phyloP scores from a whole-genome alignment of 2,329 filamentous ascomycete genomes.

The Phyllosticta capitalensis region DNA sequence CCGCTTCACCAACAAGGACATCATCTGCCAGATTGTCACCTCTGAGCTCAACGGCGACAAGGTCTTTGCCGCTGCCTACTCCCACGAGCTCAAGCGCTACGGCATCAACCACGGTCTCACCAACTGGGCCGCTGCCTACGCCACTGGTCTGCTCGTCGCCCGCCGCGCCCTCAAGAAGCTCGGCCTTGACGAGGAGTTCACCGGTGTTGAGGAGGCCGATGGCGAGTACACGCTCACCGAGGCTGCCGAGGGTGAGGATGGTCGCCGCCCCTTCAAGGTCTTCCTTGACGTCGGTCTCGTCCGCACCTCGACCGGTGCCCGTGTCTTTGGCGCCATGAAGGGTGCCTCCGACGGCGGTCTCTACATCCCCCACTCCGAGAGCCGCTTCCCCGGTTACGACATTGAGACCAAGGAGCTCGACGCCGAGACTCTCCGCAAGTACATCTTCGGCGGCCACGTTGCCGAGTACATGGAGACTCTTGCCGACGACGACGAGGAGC shows the following conservation, averaged over 20 bases:
- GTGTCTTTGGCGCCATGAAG: slow-evolving; percentile 99
- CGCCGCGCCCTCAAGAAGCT: slow-evolving; percentile 97
- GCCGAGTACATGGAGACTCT: slow-evolving; percentile 99
- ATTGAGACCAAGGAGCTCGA: slow-evolving; percentile 97
- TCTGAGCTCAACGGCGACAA: slow-evolving; percentile 98
- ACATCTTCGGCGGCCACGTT: slow-evolving; percentile 97
- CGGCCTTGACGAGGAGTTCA: slow-evolving; percentile 83
- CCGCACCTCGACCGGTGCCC: slow-evolving; percentile 95
- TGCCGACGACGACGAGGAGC: slow-evolving; percentile 99
- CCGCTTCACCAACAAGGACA: slow-evolving; percentile 99
- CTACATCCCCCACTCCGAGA: slow-evolving; percentile 95
- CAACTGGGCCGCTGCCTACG: slow-evolving; percentile 98
- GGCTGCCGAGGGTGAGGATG: slow-evolving; percentile 81
- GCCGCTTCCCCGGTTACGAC: slow-evolving; percentile 98
- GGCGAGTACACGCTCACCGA: slow-evolving; percentile 96
- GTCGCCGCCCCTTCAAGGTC: slow-evolving; percentile 98
- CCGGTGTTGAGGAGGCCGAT: slow-evolving; percentile 91
- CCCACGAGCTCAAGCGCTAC: slow-evolving; percentile 96
- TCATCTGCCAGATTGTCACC: slow-evolving; percentile 93
- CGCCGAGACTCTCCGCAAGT: slow-evolving; percentile 92
- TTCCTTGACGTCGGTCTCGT: slow-evolving; percentile 96
- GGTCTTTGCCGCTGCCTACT: slow-evolving; percentile 85
- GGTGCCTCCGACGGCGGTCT: slow-evolving; percentile 97
- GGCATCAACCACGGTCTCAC: slow-evolving; percentile 97
- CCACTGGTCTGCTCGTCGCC: slow-evolving; percentile 91